Evolutionary conservation across 805 yeast species (phyloP).

Genomic region (Wickerhamiella galacta): DNA sequence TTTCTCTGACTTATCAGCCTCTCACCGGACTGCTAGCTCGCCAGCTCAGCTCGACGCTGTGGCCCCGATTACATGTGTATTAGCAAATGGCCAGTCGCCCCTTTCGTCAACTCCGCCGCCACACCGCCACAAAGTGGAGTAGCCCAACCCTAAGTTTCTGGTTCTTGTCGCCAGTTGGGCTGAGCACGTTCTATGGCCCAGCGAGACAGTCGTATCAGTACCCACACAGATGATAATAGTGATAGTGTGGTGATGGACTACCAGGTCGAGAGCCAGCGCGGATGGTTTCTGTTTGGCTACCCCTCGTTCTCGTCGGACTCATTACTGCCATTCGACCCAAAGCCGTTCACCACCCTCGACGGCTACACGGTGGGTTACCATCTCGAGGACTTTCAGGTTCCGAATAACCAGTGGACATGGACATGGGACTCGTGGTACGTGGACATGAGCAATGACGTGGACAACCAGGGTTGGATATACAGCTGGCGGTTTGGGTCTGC

Average conservation of each 20-base stretch:
- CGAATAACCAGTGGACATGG: slow-evolving; percentile 52
- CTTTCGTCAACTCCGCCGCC: no score
- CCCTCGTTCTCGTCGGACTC: slow-evolving; percentile 23
- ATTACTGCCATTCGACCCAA: slow-evolving; percentile 25
- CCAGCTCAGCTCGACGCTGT: no score
- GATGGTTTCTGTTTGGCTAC: slow-evolving; percentile 24
- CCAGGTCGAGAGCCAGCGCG: slow-evolving; percentile 27
- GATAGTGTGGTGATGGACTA: slow-evolving; percentile 17
- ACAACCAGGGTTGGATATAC: slow-evolving; percentile 77
- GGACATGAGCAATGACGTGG: slow-evolving; percentile 51
- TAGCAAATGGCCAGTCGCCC: no score
- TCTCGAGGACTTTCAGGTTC: slow-evolving; percentile 24
- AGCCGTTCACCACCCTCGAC: slow-evolving; percentile 21
- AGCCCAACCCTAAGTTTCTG: no score
- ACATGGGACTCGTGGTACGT: slow-evolving; percentile 58
- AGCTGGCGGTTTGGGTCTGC: slow-evolving; percentile 32
- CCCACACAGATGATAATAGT: background rate
- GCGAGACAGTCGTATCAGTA: no score
- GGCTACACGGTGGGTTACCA: slow-evolving; percentile 18
- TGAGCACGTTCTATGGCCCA: no score
- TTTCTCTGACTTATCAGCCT: no score
- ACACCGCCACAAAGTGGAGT: no score
- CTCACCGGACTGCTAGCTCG: no score
- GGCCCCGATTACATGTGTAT: no score
- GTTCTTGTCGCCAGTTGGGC: no score